Base-by-base conservation (phyloP, 2,329 filamentous ascomycete genomes). In the Penicillium sp. region DNA sequence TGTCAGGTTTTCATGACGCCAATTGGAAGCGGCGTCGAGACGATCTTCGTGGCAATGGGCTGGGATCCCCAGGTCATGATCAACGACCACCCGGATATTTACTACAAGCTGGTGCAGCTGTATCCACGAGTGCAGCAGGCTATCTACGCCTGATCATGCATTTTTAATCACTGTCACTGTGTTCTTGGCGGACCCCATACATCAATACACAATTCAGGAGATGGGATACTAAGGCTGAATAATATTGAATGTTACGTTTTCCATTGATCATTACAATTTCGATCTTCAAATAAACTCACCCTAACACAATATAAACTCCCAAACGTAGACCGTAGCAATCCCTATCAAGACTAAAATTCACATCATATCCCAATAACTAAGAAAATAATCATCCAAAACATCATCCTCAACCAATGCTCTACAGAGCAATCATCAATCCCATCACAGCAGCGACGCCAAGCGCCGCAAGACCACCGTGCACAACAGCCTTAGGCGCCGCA, bases 1-100 rank as follows among this genome's bases (percentile, higher is more conserved):
- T 89, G 88, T 71, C 89, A 95, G 72, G 85, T 96, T 60, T 95
- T 97, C 75, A 89, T 93, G 31, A 93, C 90, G 0, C 93, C 93
- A 1, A 80, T 97, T 54, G 87, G 87, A 60, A 92, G 88, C 66
- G 93, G 93, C n/a, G 85, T 96, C 59, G 89, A 96, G 63, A 95
- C 92, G 0, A 89, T 96, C 58, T 97, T 97, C 65, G 90, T 96
- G 0, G 92, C 90, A 2, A 81, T 81, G 72, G 84, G 82, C 2
- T 86, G 83, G 82, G 82, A 85, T 69, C 82, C 83, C 8, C 73
- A 78, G 52, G 89, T 93, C 8, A 77, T 96, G 78, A 88, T 91
- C 70, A 80, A 84, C 41, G 87, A 94, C 54, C 92, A 96, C 72
- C 85, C 87, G 0, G 90, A 95, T 58, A 75, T 97, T 45, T 97